These are phyloP conservation scores for Rickenella mellea DNA, from an alignment of 768 basidiomycete genomes.

Conservation along the genomic window DNA sequence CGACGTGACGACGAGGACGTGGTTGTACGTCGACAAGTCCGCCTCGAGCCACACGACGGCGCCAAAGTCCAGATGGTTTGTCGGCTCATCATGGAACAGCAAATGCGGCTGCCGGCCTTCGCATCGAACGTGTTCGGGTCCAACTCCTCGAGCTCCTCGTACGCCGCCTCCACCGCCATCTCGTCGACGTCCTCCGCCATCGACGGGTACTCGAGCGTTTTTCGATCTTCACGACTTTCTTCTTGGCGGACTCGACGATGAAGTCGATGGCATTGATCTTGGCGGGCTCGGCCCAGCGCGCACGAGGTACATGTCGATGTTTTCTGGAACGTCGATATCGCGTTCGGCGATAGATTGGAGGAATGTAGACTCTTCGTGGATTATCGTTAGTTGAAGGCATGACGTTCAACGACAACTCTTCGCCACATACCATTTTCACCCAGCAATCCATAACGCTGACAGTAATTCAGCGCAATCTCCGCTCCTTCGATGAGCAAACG, in stretches of 20 bases:
- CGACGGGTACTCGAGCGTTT: conserved; percentile 85
- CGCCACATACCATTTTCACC: conserved; percentile 99
- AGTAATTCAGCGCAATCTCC: conserved; percentile 77
- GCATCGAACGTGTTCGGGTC: conserved; percentile 93
- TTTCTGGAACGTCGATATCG: conserved; percentile 87
- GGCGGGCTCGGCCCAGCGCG: conserved; percentile 88
- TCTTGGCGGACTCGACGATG: conserved; percentile 86
- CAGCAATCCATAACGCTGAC: conserved; percentile 88
- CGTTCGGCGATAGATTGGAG: conserved; percentile 92
- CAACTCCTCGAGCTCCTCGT: conserved; percentile 95
- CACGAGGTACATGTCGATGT: conserved; percentile 98
- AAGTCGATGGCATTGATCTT: conserved; percentile 96
- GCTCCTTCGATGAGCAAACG: conserved; percentile 61
- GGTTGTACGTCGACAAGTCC: conserved; percentile 95
- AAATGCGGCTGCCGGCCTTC: conserved; percentile 93
- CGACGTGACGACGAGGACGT: conserved; percentile 94
- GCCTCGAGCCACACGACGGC: conserved; percentile 99
- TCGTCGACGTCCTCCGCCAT: conserved; percentile 88
- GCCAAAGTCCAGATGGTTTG: conserved; percentile 91
- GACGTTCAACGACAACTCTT: conserved; percentile 34
- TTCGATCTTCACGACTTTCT: conserved; percentile 90
- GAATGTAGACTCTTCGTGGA: conserved; percentile 73
- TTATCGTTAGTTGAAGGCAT: conserved; percentile 3
- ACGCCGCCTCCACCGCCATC: conserved; percentile 73
- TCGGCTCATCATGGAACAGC: conserved; percentile 86